phyloP scores from a whole-genome alignment of 1,284 basidiomycete species.

The Sanghuangporus baumii region DNA sequence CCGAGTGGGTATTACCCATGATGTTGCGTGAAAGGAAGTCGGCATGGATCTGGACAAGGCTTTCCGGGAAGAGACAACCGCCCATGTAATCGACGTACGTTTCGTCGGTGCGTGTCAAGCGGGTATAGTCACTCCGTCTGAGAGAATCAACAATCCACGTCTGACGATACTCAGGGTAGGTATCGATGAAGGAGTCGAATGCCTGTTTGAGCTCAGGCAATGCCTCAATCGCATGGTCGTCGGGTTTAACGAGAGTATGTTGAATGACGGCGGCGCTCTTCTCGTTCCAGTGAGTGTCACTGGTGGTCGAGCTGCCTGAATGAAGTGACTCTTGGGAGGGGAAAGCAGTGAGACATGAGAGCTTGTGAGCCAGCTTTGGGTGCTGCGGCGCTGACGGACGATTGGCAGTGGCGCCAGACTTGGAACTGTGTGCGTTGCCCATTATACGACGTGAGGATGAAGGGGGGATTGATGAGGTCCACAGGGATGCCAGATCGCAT shows the following conservation, averaged over 20 bases:
- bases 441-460: conserved; percentile 23
- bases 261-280: conserved; percentile 26
- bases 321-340: conserved; percentile 13
- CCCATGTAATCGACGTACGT: conserved; percentile 84
- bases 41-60: conserved; percentile 60
- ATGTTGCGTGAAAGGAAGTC: conserved; percentile 60
- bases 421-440: conserved; percentile 36
- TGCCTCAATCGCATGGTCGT: conserved; percentile 1
- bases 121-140: conserved; percentile 59
- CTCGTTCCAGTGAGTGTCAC: conserved; percentile 16
- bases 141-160: conserved; percentile 56
- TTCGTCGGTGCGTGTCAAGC: conserved; percentile 57
- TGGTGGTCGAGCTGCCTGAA: conserved; percentile 2
- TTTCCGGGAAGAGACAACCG: conserved; percentile 69
- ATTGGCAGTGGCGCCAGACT: conserved; percentile 27
- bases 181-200: conserved; percentile 29
- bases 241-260: conserved; percentile 21
- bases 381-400: conserved; percentile 23
- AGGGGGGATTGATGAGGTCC: background rate
- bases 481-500: conserved; percentile 4
- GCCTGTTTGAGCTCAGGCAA: conserved; percentile 9
- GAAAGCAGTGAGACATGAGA: conserved; percentile 15
- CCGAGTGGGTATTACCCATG: conserved; percentile 78
- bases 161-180: conserved; percentile 34
- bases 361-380: conserved; percentile 5